phyloP scores from a whole-genome alignment of 1,284 basidiomycete genomes.

The Pseudozyma sp. region DNA sequence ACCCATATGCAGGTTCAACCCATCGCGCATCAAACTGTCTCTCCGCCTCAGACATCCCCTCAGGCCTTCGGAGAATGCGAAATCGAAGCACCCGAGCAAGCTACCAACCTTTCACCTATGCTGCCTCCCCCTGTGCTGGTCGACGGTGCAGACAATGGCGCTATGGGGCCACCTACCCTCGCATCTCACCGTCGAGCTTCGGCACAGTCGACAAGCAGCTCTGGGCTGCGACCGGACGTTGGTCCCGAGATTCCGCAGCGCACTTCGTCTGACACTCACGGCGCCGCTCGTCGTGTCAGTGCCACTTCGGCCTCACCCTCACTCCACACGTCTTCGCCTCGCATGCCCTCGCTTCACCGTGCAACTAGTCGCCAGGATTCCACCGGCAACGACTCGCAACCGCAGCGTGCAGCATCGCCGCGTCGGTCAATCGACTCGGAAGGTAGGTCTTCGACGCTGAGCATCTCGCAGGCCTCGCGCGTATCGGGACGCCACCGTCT shows the following conservation, averaged over 20 bases:
- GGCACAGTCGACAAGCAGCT: constrained; percentile 26
- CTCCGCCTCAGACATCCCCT: constrained; percentile 12
- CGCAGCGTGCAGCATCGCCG: constrained; percentile 23
- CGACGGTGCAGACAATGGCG: constrained; percentile 8
- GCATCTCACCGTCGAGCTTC: constrained; percentile 27
- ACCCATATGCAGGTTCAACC: background rate
- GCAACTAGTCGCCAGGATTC: constrained; percentile 20
- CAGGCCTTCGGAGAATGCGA: constrained; percentile 11
- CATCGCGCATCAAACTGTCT: background rate
- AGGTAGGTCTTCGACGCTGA: constrained; percentile 33
- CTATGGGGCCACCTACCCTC: constrained; percentile 28
- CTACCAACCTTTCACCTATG: constrained; percentile 18
- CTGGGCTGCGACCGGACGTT: constrained; percentile 23
- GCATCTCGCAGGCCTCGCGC: constrained; percentile 47
- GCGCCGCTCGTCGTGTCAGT: constrained; percentile 17
- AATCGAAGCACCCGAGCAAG: constrained; percentile 5
- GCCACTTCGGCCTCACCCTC: constrained; percentile 27
- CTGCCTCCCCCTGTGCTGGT: constrained; percentile 32
- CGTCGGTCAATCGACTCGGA: constrained; percentile 38
- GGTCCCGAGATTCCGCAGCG: constrained; percentile 42
- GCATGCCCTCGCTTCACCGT: constrained; percentile 19
- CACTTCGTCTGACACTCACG: constrained; percentile 43
- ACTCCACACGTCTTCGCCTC: constrained; percentile 21
- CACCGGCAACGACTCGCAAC: constrained; percentile 19
- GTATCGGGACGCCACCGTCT: constrained; percentile 49